phyloP scores from a whole-genome alignment of 352 stramenopile genomes.

The Phytophthora podocarpi region DNA sequence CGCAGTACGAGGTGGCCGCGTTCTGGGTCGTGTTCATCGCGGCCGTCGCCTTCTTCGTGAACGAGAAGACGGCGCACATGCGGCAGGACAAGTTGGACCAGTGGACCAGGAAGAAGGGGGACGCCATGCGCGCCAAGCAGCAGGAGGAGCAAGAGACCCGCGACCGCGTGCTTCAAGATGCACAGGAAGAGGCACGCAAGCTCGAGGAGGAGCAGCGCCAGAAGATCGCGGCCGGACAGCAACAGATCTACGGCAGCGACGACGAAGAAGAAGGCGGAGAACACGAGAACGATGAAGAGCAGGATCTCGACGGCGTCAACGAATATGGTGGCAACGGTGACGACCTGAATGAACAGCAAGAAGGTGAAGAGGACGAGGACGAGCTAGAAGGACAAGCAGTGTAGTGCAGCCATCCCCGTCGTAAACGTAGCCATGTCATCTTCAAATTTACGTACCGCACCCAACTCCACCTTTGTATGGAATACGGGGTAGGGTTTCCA shows the following conservation, averaged over 20 bases:
- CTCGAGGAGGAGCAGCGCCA: constrained; percentile 50
- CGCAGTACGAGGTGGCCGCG: constrained; percentile 69
- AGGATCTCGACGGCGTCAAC: constrained; percentile 30
- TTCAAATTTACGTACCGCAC: constrained; percentile 22
- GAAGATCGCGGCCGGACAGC: constrained; percentile 39
- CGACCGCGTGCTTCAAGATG: constrained; percentile 36
- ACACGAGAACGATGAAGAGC: constrained; percentile 20
- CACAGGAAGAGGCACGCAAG: constrained; percentile 42
- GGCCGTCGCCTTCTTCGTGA: constrained; percentile 52
- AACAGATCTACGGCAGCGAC: constrained; percentile 46
- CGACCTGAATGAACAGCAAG: constrained; percentile 6
- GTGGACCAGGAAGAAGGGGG: constrained; percentile 35
- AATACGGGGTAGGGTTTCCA: constrained; percentile 7
- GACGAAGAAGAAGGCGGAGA: constrained; percentile 44
- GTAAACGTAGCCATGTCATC: constrained; percentile 23
- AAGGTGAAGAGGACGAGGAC: constrained; percentile 28
- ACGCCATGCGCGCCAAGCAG: constrained; percentile 35
- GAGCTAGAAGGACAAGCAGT: constrained; percentile 10
- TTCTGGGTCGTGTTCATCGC: constrained; percentile 69
- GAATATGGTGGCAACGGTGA: constrained; percentile 16
- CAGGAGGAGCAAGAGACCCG: constrained; percentile 40
- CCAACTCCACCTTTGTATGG: constrained; percentile 12
- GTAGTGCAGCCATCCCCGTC: too few relatives aligned
- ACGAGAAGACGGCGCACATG: constrained; percentile 49
- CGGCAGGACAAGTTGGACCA: constrained; percentile 45